These are phyloP conservation scores for Hypericum androsaemum DNA, from an alignment of 345 rosid species.

Conservation along the genomic window DNA sequence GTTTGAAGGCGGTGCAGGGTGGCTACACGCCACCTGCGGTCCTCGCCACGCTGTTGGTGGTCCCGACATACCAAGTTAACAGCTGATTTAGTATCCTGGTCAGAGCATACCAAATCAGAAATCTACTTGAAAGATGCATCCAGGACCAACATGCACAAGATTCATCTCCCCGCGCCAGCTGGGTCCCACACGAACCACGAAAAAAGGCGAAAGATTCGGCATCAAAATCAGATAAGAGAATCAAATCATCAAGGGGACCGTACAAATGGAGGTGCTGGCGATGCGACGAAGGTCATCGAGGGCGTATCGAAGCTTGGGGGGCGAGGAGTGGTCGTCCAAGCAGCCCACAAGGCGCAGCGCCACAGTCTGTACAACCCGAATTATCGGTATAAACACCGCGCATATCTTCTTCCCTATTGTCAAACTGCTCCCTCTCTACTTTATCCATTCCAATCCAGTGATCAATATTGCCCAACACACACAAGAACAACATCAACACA, in stretches of 20 bases:
- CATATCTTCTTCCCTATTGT: slow-evolving; percentile 21
- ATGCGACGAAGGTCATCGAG: slow-evolving; percentile 27
- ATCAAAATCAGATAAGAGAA: background rate
- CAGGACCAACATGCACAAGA: too few species aligned
- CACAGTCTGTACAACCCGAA: slow-evolving; percentile 18
- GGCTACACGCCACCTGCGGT: too few species aligned
- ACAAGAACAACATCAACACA: too few species aligned
- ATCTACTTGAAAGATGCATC: too few species aligned
- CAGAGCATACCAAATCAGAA: too few species aligned
- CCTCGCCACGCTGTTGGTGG: too few species aligned
- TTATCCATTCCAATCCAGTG: background rate
- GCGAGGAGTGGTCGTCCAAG: slow-evolving; percentile 19
- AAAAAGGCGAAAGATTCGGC: background rate
- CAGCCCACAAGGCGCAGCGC: slow-evolving; percentile 24
- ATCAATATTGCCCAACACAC: too few species aligned
- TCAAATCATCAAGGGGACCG: slow-evolving; percentile 5
- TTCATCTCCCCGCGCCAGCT: too few species aligned
- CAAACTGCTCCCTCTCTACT: slow-evolving; percentile 22
- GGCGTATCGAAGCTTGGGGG: slow-evolving; percentile 15
- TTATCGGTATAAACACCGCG: slow-evolving; percentile 22
- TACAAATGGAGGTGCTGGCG: slow-evolving; percentile 24
- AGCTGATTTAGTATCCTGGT: too few species aligned
- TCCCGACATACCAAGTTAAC: too few species aligned
- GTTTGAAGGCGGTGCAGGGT: too few species aligned
- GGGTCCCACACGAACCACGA: too few species aligned